Conservation (phyloP, 2,329 filamentous ascomycete species). For the Stylonectria norvegica region DNA sequence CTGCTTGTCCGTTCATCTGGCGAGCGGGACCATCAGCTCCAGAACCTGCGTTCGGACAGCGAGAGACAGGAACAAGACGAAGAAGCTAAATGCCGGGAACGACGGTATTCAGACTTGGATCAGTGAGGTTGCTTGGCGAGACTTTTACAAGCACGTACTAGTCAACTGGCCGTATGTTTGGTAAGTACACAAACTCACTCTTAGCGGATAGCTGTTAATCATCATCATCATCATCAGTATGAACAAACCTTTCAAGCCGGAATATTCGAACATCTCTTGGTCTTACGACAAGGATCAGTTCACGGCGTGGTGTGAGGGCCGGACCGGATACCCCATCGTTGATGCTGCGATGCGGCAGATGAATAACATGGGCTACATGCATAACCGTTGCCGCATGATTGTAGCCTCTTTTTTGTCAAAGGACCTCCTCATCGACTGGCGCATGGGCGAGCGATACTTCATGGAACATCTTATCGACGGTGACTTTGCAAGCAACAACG, state of each 20-base stretch:
- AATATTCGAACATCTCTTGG: conserved; percentile 80
- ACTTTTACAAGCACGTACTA: conserved; percentile 85
- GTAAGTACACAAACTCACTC: conserved; percentile 38
- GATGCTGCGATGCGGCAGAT: conserved; percentile 85
- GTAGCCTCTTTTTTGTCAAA: conserved; percentile 78
- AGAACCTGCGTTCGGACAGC: conserved; percentile 65
- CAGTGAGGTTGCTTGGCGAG: conserved; percentile 78
- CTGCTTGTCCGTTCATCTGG: conserved; percentile 67
- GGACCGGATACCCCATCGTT: conserved; percentile 77
- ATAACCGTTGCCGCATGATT: conserved; percentile 83
- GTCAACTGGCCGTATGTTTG: conserved; percentile 82
- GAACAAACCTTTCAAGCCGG: conserved; percentile 69
- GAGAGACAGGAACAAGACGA: conserved; percentile 58
- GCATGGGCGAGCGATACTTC: conserved; percentile 76
- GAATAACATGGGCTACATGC: conserved; percentile 68
- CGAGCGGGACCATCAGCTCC: conserved; percentile 64
- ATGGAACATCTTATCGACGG: conserved; percentile 79
- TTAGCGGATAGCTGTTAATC: too few species aligned
- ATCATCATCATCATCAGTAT: conserved; percentile 35
- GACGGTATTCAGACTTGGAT: conserved; percentile 72
- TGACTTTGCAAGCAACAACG: conserved; percentile 76
- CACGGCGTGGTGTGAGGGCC: conserved; percentile 68
- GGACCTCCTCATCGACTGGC: conserved; percentile 79
- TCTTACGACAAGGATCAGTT: conserved; percentile 70
- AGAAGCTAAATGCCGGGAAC: conserved; percentile 63